Conservation (phyloP, 345 rosid species). For the Populus tremula region DNA sequence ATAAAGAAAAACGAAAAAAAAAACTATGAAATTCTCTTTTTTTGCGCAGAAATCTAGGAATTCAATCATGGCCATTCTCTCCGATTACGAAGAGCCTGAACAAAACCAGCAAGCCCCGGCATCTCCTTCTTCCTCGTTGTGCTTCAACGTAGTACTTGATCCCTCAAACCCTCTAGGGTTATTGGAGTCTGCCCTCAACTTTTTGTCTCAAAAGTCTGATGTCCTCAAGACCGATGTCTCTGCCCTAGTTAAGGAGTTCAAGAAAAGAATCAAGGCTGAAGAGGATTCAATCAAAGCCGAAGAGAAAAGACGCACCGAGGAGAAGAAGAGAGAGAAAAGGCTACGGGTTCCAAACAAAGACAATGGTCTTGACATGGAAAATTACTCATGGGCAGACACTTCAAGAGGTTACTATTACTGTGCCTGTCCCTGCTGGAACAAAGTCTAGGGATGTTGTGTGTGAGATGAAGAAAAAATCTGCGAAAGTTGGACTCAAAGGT, state of each 20-base stretch:
- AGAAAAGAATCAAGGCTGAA: neutral
- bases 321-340: neutral
- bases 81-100: constrained; percentile 11
- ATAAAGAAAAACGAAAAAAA: too few relatives aligned
- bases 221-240: neutral
- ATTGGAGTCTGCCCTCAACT: constrained; percentile 2
- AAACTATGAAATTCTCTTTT: neutral
- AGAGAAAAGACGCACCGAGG: neutral
- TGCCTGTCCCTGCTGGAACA: constrained; percentile 30
- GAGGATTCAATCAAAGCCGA: neutral
- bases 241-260: neutral
- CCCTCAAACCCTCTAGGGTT: constrained; percentile 6
- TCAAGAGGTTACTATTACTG: constrained; percentile 21
- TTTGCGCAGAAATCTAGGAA: neutral
- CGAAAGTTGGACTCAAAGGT: constrained; percentile 27
- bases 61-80: constrained; percentile 27
- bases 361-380: constrained; percentile 36
- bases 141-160: neutral
- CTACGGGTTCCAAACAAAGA: constrained; percentile 22
- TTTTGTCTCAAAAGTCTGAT: neutral
- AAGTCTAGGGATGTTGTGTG: constrained; percentile 19
- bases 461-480: constrained; percentile 25
- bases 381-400: constrained; percentile 31
- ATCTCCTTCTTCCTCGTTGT: neutral
- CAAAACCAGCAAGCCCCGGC: constrained; percentile 8